Base-by-base conservation (phyloP, 768 basidiomycete genomes). In the Tylopilus rubrobrunneus region DNA sequence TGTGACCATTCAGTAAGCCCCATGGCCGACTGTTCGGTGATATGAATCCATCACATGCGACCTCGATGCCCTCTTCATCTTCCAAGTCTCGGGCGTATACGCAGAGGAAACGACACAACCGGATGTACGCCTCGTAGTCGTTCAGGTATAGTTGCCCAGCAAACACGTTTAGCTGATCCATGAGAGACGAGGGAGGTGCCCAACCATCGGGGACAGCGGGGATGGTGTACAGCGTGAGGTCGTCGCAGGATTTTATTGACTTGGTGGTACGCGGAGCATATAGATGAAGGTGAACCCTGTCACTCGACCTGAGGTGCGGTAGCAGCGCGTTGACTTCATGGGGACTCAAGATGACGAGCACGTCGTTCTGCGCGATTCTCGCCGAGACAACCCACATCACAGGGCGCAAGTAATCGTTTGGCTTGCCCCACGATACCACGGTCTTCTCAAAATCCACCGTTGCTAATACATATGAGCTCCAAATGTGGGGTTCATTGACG, bases 191-290 rank as follows among this genome's bases (percentile, higher is more conserved):
- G 0, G 51, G 21, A 3, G 47, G 25, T 2, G 23, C 33, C 57
- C 56, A 53, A 5, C 44, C 47, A 14, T 25, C 4, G 8, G 55
- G 42, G 1, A 45, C 15, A 1, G 48, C 3, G 5, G 60, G 65
- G n/a, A 55, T 36, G n/a, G 4, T 42, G 39, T 59, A 53, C 14
- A 68, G 46, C 3, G 5, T 9, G 3, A 71, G 61, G 33, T 68
- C 60, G 28, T 80, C n/a, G n/a, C n/a, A n/a, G n/a, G n/a, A n/a
- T n/a, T n/a, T n/a, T n/a, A n/a, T n/a, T n/a, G n/a, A n/a, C n/a
- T 61, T 56, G 2, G 61, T 69, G 39, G 69, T 70, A 1, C 73
- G 64, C 9, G 78, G 73, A 1, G 74, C 59, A 56, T 79, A 80
- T 3, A 71, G 28, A 47, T 80, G 78, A 7, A 80, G 68, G 46